Evolutionary conservation across 345 rosid species (phyloP), one percentile per base, ranked within the genome.

Genomic region (Draba incana): DNA sequence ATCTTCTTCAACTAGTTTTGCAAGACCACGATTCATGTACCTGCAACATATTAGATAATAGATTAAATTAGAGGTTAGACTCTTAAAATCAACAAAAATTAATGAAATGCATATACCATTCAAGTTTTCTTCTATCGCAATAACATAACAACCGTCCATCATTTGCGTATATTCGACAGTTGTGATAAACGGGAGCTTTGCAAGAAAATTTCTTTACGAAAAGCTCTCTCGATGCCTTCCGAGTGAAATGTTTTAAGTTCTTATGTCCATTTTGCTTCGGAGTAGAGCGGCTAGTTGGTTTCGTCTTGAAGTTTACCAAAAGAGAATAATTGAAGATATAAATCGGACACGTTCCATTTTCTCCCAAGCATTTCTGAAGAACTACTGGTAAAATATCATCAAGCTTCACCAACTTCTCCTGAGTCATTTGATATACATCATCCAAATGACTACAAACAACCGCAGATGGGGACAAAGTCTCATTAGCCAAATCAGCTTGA

Each of bases 101-200:
- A 41, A 59, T 43, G 70, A 45, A 62, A 56, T 52, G 46, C 74
- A 50, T 6, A 53, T 66, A 91, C 99, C 99, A 94, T 79, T 94
- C 97, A 38, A 91, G 92, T 82, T 94, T 94, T 75, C 85, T 83
- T 13, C 74, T 85, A 66, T 94, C 99, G 68, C 97, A 94, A 59
- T 94, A 91, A 77, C 99, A 94, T 76, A 94, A 89, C 72, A 94
- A 64, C 44, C 96, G 81, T 12, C 92, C 98, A 83, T 94, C 99
- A 67, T 83, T 86, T 58, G 99, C 98, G 69, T 79, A 94, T 79
- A 94, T 91, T 84, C 95, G 81, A 75, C 96, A 94, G 58, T 94
- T 91, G 77, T 91, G 97, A 72, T 94, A 94, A 47, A 89, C 99
- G 1, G 96, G 98, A 81, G 98, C 77, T 75, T 94, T 94, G 88